These are phyloP conservation scores for Neckera pumila DNA, from an alignment of 225 moss, liverwort and hornwort species.

Conservation along the genomic window DNA sequence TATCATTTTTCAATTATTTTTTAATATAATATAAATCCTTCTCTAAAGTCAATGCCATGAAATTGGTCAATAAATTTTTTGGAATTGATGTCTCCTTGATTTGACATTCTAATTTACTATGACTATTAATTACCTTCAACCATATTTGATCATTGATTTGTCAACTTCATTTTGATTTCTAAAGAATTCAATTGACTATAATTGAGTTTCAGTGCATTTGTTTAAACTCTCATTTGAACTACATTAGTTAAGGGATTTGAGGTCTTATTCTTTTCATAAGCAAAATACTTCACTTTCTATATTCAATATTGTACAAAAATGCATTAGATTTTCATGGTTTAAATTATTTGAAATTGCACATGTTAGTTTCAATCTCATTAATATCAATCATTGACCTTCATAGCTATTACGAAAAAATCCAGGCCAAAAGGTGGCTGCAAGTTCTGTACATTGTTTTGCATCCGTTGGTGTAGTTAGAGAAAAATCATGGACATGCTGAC, in stretches of 20 bases:
- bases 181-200: background rate
- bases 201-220: background rate
- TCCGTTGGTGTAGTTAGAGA: no score
- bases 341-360: background rate
- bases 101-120: background rate
- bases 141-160: background rate
- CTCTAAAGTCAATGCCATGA: background rate
- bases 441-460: no score
- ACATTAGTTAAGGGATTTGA: background rate
- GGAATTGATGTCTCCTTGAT: background rate
- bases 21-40: rapidly evolving
- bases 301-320: background rate
- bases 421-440: no score
- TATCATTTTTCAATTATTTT: background rate
- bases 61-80: background rate
- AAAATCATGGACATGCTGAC: no score
- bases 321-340: background rate
- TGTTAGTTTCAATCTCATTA: background rate
- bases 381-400: no score
- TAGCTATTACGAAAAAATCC: no score
- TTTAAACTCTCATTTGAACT: background rate
- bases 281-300: background rate
- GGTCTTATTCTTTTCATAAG: background rate
- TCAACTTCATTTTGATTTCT: background rate
- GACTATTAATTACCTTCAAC: background rate